Percentiles rank a stretch among this genome's conserved stretches.
Conservation (phyloP, 768 basidiomycete genomes). For the Amanita polypyramis region DNA sequence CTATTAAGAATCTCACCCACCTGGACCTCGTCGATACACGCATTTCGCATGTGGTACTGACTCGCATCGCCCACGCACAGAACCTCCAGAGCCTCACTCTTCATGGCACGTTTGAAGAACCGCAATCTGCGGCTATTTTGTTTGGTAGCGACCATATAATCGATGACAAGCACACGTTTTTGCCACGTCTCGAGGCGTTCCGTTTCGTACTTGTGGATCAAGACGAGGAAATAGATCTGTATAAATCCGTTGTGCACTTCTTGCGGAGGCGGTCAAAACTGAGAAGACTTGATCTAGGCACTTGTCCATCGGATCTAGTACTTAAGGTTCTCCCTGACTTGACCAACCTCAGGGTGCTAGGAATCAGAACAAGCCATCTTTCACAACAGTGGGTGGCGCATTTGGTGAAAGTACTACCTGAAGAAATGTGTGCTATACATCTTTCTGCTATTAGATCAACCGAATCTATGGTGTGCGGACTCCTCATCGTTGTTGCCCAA, state of each 20-base stretch:
- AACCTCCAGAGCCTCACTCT: slow-evolving; percentile 52
- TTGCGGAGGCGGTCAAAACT: slow-evolving; percentile 36
- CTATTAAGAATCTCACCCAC: slow-evolving; percentile 57
- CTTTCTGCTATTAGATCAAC: slow-evolving; percentile 41
- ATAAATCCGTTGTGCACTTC: slow-evolving; percentile 45
- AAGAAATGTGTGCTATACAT: slow-evolving; percentile 42
- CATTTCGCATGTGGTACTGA: slow-evolving; percentile 53
- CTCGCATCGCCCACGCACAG: slow-evolving; percentile 52
- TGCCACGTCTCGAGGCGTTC: slow-evolving; percentile 54
- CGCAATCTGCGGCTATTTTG: slow-evolving; percentile 43
- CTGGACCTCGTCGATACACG: slow-evolving; percentile 62
- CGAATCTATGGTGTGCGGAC: slow-evolving; percentile 32
- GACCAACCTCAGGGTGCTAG: slow-evolving; percentile 40
- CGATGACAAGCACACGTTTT: slow-evolving; percentile 45
- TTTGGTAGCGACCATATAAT: slow-evolving; percentile 54
- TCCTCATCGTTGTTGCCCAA: neutral
- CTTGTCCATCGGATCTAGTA: slow-evolving; percentile 57
- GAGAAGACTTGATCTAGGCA: slow-evolving; percentile 49
- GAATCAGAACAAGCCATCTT: slow-evolving; percentile 45
- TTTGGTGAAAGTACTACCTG: slow-evolving; percentile 31
- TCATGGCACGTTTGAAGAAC: slow-evolving; percentile 56
- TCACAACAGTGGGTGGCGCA: slow-evolving; percentile 24
- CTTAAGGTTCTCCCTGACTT: slow-evolving; percentile 40
- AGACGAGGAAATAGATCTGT: slow-evolving; percentile 35
- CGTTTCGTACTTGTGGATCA: slow-evolving; percentile 56